Percentiles rank a stretch among this genome's conserved stretches.
Evolutionary conservation across 345 rosid genomes (phyloP).

Genomic region (Eucalyptus melliodora): DNA sequence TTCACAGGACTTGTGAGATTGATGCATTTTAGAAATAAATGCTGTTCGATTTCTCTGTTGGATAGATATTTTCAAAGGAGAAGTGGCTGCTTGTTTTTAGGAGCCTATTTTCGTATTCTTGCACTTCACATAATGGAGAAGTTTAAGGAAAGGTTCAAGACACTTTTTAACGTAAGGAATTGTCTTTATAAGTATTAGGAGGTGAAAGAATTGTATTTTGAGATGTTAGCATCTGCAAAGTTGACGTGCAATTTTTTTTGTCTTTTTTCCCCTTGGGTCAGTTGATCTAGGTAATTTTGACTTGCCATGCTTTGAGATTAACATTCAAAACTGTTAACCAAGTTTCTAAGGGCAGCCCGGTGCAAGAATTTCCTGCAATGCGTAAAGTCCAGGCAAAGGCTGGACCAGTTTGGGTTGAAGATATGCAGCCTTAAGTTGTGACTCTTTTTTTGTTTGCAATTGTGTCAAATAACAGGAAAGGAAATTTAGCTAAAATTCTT

Average conservation of each 20-base stretch:
- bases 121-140: slow-evolving; percentile 3
- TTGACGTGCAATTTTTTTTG: background rate
- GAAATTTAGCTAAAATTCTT: background rate
- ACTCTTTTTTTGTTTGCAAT: background rate
- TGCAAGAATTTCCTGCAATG: background rate
- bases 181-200: background rate
- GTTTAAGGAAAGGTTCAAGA: slow-evolving; percentile 18
- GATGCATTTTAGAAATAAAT: slow-evolving; percentile 10
- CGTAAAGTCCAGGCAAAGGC: background rate
- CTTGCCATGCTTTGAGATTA: background rate
- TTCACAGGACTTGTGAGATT: background rate
- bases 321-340: background rate
- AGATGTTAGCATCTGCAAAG: background rate
- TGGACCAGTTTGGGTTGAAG: background rate
- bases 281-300: background rate
- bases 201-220: background rate
- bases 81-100: slow-evolving; percentile 18
- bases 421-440: background rate
- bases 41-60: slow-evolving; percentile 4
- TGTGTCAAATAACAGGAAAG: background rate
- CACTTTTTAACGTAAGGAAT: slow-evolving; percentile 22
- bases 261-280: background rate
- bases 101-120: slow-evolving; percentile 11
- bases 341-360: background rate
- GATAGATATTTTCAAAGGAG: slow-evolving; percentile 16